These are phyloP conservation scores for Paramecium biaurelia DNA, from an alignment of 73 alveolate genomes.

Conservation along the genomic window DNA sequence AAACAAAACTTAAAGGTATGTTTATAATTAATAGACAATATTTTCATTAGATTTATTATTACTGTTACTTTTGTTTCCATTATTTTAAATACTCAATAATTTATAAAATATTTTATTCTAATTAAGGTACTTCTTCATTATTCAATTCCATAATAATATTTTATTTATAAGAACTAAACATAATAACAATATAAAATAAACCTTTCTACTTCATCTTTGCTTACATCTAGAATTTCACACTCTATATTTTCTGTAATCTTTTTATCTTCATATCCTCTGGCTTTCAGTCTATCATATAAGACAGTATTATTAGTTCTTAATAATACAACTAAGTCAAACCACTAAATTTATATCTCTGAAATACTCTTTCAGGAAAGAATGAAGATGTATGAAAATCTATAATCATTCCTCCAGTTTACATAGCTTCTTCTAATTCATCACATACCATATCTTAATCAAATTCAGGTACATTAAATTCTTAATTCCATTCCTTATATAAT, in stretches of 20 bases:
- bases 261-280: constrained; percentile 92
- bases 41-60: not conserved
- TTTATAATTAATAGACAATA: not conserved
- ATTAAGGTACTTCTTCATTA: constrained; percentile 83
- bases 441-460: constrained; percentile 97
- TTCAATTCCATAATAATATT: constrained; percentile 84
- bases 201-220: constrained; percentile 91
- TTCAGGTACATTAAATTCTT: constrained; percentile 94
- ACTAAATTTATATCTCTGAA: constrained; percentile 25
- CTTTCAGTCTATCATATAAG: constrained; percentile 91
- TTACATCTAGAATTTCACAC: constrained; percentile 96
- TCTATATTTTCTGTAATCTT: constrained; percentile 97
- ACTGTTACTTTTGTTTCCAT: constrained; percentile 30
- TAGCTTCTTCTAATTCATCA: constrained; percentile 81
- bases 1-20: not conserved
- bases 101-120: constrained; percentile 78
- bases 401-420: constrained; percentile 86
- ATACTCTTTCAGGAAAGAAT: constrained; percentile 90
- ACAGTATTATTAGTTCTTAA: constrained; percentile 92
- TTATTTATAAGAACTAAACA: constrained; percentile 68
- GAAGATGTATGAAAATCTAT: constrained; percentile 95
- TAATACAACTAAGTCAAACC: constrained; percentile 91
- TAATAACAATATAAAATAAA: not conserved
- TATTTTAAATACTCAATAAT: constrained; percentile 58
- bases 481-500: constrained; percentile 93